Base-by-base conservation (phyloP, 1,139 yeast species). In the Yamadazyma dushanensis region DNA sequence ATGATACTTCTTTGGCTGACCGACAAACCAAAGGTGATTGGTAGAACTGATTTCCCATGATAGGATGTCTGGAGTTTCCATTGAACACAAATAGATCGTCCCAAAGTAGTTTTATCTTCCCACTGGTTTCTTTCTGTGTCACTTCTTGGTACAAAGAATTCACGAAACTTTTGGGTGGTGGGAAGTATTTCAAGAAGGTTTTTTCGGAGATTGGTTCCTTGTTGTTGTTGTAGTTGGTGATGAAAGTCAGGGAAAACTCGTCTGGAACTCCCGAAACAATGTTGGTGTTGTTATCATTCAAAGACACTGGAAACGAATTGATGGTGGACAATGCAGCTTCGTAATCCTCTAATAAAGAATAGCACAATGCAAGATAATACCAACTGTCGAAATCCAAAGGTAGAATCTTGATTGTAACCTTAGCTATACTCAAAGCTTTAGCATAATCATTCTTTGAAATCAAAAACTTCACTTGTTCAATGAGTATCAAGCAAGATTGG, bases 331-430 rank as follows among this genome's bases (percentile, higher is more conserved):
- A 46, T 1, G 74, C 74, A 29, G 48, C 50, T 26, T 49, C 50
- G 40, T 50, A 59, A 34, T 68, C 56, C n/a, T 54, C 53, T 2
- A 39, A 44, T 30, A 69, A 45, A 10, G 66, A 49, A 40, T 68
- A 64, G 40, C 68, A 57, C 23, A 68, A 49, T 3, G 66, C 54
- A 24, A 70, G 51, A 26, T 53, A 49, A 44, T 54, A 61, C 75
- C 76, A 70, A 29, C 66, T 56, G 21, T 69, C 74, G 38, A 61
- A 70, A 41, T 70, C 75, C 26, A 68, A 56, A 5, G 74, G 74
- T 23, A 69, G 47, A 4, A 67, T 53, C 20, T 53, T 45, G 8
- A 68, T 57, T 14, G 66, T 54, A 16, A 52, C 54, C 35, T 61
- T 50, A 9, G 74, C 64, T 13, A 68, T 46, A 3, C 44, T 41